Base-by-base conservation (phyloP, 2,329 filamentous ascomycete species). In the Chaetomiaceae sp. region DNA sequence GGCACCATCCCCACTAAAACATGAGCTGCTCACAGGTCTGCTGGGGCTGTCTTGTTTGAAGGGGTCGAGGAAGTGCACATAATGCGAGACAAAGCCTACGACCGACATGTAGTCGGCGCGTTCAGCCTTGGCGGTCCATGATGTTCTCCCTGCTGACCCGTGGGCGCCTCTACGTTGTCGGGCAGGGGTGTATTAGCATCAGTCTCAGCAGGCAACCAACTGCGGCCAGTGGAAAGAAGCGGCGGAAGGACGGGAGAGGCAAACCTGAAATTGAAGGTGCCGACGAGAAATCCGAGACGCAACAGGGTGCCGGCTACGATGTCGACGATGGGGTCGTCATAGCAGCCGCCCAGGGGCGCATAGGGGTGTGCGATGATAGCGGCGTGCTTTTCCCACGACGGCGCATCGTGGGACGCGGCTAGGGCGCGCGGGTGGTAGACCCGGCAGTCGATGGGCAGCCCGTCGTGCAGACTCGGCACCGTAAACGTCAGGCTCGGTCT, bases 221-320 rank as follows among this genome's bases (percentile, higher is more conserved):
- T 38, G 12, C n/a, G n/a, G n/a, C n/a, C n/a, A n/a, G n/a, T n/a
- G 21, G 13, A 30, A 33, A 12, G 10, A 33, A 13, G 34, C 12
- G 21, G 12, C 13, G 3, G 21, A 13, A 34, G n/a, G 4, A 10
- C 31, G 19, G 30, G 14, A 27, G 21, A 17, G 6, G 14, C 27
- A 23, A 37, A 91, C 87, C 91, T 80, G 66, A 97, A 96, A 64
- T 97, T 96, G 68, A 97, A 96, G 0, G 89, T 95, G 7, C 79
- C 85, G 2, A 96, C 86, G 1, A 95, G 66, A 62, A 82, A 95
- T 1, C 87, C 88, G 46, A 75, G 70, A 4, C 76, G 72, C n/a
- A 95, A 66, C 40, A 95, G 73, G 51, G 85, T 77, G 2, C 73
- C 71, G 0, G 79, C 81, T 3, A 87, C 70, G 8, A 81, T 73